Base-by-base conservation (phyloP, 495 filamentous ascomycete species). In the Penicillium dipodomyicola region DNA sequence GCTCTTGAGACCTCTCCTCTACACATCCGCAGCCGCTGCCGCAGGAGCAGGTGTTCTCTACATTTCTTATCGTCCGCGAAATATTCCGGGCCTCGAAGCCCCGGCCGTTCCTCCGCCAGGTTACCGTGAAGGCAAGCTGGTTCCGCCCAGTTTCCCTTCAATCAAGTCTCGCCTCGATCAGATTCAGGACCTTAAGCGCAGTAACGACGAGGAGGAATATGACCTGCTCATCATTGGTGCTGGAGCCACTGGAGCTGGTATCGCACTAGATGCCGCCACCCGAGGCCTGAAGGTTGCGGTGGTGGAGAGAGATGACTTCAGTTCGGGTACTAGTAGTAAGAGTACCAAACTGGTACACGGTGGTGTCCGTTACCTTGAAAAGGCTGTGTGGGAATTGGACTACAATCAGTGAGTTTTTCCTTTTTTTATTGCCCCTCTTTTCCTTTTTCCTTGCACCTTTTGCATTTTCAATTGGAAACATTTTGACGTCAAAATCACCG, bases 291-390 rank as follows among this genome's bases (percentile, higher is more conserved):
- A 89, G 75, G 94, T 98, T 40, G 94, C 94, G 35, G 71, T 96
- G 42, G 86, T 98, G n/a, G 94, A 98, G 71, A 79, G 91, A 49
- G 94, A 97, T 66, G 94, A 98, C 72, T 98, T 98, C 73, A 88
- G 86, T 65, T 84, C 86, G 59, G 94, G 94, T 20, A 98, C 94
- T 14, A 96, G 91, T 72, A 93, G 88, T 67, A 98, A 98, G 75
- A 94, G 89, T 73, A 98, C 94, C 32, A 98, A 98, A 72, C 77
- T 98, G 56, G 94, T 98, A 3, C 94, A 98, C 72, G 94, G 94
- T 57, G 94, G 94, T 64, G 94, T 98, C 44, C 81, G 94, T 56
- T 98, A 98, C 68, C 76, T 98, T 50, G 94, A 98, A 69, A 97
- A 98, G 76, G 94, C 94, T 39, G 85, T 98, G 44, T 97, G 88